Percentiles rank a stretch among this genome's conserved stretches.
phyloP scores from a whole-genome alignment of 352 stramenopile species.

The Phytophthora idaei region DNA sequence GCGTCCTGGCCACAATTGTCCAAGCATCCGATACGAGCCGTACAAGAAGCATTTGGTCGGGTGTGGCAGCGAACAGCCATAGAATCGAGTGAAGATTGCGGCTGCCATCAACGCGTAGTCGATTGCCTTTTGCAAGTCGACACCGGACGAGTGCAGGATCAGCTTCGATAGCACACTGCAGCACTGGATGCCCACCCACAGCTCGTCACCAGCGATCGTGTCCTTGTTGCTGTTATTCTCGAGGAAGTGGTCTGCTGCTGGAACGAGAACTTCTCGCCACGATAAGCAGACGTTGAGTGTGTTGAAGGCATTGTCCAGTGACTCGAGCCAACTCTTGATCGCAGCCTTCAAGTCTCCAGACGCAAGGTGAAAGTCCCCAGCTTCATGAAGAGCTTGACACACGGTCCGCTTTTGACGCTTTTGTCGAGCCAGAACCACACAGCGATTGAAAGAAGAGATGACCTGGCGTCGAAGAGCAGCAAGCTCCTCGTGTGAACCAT shows the following conservation, averaged over 20 bases:
- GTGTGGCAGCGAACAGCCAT: slow-evolving; percentile 64
- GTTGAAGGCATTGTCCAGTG: slow-evolving; percentile 76
- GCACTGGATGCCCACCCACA: slow-evolving; percentile 60
- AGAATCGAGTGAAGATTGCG: slow-evolving; percentile 60
- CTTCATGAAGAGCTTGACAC: slow-evolving; percentile 68
- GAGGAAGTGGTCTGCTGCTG: slow-evolving; percentile 28
- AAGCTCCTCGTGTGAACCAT: slow-evolving; percentile 3
- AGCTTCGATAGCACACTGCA: slow-evolving; percentile 65
- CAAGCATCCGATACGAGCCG: slow-evolving; percentile 57
- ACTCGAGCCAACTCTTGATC: slow-evolving; percentile 73
- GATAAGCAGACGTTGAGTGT: slow-evolving; percentile 47
- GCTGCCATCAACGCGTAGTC: slow-evolving; percentile 76
- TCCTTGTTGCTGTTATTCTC: slow-evolving; percentile 14
- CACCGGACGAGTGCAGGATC: slow-evolving; percentile 44
- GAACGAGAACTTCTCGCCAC: slow-evolving; percentile 57
- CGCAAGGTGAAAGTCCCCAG: slow-evolving; percentile 75
- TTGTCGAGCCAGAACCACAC: slow-evolving; percentile 60
- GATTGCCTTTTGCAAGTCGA: slow-evolving; percentile 43
- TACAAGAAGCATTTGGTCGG: slow-evolving; percentile 63
- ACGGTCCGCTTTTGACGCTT: slow-evolving; percentile 68
- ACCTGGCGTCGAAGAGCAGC: slow-evolving; percentile 42
- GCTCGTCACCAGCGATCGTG: slow-evolving; percentile 56
- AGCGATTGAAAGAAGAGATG: slow-evolving; percentile 49
- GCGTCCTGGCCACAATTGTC: slow-evolving; percentile 64
- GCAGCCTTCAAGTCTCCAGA: slow-evolving; percentile 45